Percentiles rank a stretch among this genome's conserved stretches.
Evolutionary conservation across 140 eudicot species (phyloP).

Genomic region (Anethum foeniculum): DNA sequence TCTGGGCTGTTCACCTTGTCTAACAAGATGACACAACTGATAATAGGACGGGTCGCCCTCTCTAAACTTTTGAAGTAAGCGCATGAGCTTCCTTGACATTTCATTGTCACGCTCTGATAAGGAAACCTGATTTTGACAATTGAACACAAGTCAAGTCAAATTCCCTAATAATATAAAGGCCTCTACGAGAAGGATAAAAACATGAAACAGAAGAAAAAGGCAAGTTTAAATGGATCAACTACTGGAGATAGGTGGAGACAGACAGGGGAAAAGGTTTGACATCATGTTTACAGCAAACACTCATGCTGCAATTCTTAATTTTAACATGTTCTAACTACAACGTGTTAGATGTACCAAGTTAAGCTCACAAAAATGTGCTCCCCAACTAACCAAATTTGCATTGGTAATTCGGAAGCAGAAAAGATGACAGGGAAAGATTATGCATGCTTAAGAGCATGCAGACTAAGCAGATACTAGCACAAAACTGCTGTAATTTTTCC

Average conservation of each 20-base stretch:
- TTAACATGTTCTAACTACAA: not conserved
- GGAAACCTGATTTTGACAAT: slow-evolving; percentile 46
- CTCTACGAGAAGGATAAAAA: not conserved
- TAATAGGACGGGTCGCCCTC: slow-evolving; percentile 64
- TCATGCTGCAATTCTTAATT: not conserved
- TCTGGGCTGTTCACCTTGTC: slow-evolving; percentile 97
- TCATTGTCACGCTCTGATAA: slow-evolving; percentile 58
- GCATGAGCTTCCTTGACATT: slow-evolving; percentile 67
- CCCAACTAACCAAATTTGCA: not conserved
- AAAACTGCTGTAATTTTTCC: not conserved
- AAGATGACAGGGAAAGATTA: not conserved
- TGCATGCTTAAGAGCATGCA: not conserved
- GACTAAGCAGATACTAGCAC: not conserved
- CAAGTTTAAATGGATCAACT: not conserved
- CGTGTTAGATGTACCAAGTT: not conserved
- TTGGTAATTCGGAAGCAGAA: not conserved
- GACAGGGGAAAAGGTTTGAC: not conserved
- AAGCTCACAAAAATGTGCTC: not conserved
- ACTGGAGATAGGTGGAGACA: not conserved
- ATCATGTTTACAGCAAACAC: not conserved
- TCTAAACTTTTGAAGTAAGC: slow-evolving; percentile 48
- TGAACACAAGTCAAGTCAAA: not conserved
- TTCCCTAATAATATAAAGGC: not conserved
- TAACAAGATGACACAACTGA: slow-evolving; percentile 84
- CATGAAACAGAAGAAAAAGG: not conserved